phyloP scores from a whole-genome alignment of 176 grass and related monocot genomes.

The Bolboschoenus planiculmis region DNA sequence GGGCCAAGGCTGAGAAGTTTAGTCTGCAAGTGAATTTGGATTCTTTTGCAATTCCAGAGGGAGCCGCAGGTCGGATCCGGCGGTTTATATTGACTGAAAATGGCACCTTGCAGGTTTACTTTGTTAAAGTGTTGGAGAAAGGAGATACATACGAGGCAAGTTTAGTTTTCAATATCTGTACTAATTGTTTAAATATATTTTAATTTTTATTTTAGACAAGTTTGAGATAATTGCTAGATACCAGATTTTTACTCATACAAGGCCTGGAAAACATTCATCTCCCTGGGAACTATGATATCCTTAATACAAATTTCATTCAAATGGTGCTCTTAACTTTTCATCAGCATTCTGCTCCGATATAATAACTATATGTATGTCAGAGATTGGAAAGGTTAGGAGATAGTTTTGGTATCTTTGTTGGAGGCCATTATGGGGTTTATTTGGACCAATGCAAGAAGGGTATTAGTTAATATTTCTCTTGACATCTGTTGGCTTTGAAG shows the following conservation, averaged over 20 bases:
- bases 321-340: background rate
- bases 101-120: slow-evolving; percentile 85
- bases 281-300: background rate
- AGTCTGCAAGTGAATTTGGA: slow-evolving; percentile 79
- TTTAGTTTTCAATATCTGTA: slow-evolving; percentile 26
- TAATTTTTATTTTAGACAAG: background rate
- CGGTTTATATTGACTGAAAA: slow-evolving; percentile 80
- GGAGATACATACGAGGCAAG: slow-evolving; percentile 97
- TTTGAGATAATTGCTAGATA: background rate
- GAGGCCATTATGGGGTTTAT: background rate
- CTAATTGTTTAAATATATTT: background rate
- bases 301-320: background rate
- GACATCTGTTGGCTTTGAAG: background rate
- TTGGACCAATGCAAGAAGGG: background rate
- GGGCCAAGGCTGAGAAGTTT: slow-evolving; percentile 69
- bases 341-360: background rate
- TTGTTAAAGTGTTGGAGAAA: slow-evolving; percentile 99
- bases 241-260: background rate
- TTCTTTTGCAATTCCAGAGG: slow-evolving; percentile 88
- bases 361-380: background rate
- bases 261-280: background rate
- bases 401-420: background rate
- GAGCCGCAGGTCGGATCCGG: slow-evolving; percentile 81
- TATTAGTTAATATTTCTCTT: background rate
- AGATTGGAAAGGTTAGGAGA: background rate